A percentile compares a stretch with the other conserved stretches of the same genome.
phyloP scores from a whole-genome alignment of 306 rosid genomes.

The Betula pendula region DNA sequence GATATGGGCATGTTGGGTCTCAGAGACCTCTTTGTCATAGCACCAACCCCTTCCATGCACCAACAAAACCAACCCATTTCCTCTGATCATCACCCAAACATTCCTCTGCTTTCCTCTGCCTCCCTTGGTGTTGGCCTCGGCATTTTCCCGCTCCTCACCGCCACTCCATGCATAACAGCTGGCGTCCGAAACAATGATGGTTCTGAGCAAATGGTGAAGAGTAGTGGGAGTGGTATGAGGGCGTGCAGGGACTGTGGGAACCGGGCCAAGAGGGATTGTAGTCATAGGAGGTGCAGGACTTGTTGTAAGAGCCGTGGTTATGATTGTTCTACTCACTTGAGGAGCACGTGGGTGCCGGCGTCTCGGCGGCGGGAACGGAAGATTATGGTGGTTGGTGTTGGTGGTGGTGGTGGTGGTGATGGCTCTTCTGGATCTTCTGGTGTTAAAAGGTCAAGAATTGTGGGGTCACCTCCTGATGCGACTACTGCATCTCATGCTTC shows the following conservation, averaged over 20 bases:
- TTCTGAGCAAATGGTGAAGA: conserved; percentile 17
- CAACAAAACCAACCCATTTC: conserved; percentile 57
- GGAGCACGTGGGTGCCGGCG: conserved; percentile 83
- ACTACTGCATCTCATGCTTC: conserved; percentile 58
- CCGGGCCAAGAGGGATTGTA: conserved; percentile 80
- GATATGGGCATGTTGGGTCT: conserved; percentile 63
- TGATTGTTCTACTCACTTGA: conserved; percentile 71
- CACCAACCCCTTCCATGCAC: conserved; percentile 54
- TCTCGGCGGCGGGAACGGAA: conserved; percentile 59
- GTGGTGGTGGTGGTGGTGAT: conserved; percentile 18
- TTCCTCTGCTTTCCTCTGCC: conserved; percentile 50
- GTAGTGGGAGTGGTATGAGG: conserved; percentile 40
- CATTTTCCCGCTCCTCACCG: conserved; percentile 69
- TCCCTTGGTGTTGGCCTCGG: conserved; percentile 81
- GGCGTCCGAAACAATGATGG: conserved; percentile 17
- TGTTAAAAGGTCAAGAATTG: conserved; percentile 52
- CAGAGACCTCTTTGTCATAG: conserved; percentile 68
- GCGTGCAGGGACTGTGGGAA: conserved; percentile 81
- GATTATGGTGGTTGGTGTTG: conserved; percentile 23
- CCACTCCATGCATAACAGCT: conserved; percentile 53
- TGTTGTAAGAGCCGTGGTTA: conserved; percentile 77
- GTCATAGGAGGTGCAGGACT: conserved; percentile 66
- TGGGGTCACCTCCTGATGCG: conserved; percentile 42
- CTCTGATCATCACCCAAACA: conserved; percentile 47
- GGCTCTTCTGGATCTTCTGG: conserved; percentile 48